Base-by-base conservation (phyloP, 129 eudicot species). In the Pulicaria dysenterica region DNA sequence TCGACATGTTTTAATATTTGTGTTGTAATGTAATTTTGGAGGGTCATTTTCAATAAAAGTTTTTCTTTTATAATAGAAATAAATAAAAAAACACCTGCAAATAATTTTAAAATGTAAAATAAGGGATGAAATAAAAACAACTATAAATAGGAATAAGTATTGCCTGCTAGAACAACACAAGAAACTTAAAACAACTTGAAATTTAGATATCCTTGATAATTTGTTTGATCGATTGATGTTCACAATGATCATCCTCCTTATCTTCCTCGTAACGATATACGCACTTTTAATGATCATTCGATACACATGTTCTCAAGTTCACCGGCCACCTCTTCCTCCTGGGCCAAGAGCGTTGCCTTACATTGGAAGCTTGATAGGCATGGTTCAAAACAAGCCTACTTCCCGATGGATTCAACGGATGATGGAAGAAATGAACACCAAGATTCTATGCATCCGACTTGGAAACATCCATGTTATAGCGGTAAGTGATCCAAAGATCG, bases 401-500 rank as follows among this genome's bases (percentile, higher is more conserved):
- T 80, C 68, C 31, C 46, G 74, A 62, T 84, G 85, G 88, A 84
- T 84, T 6, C 82, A 80, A 66, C 54, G 45, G 46, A 54, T 70
- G 17, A 79, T 84, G 88, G 65, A 76, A 3, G 80, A 72, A 40
- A 42, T 72, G 69, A 64, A 73, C 49, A 80, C 85, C 6, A 81
- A 80, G 59, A 80, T 80, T 10, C 46, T 72, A 0, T 80, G 82
- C 37, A 34, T 80, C 14, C 77, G 74, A 3, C 53, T 84, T 1
- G 85, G 85, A 5, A 58, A 10, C 0, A 36, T 34, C 38, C 80
- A 72, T 31, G 80, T 84, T 11, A 80, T 80, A 57, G 49, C 70
- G 0, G 80, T 80, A 34, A 59, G 74, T 1, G 70, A 79, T 13
- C 80, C 82, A 4, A 77, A 84, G 8, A 60, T 84, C 5, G 65